A percentile compares a stretch with the other conserved stretches of the same genome.
These are phyloP conservation scores for Rhodomyrtus tomentosa DNA, from an alignment of 345 rosid genomes.

Conservation along the genomic window DNA sequence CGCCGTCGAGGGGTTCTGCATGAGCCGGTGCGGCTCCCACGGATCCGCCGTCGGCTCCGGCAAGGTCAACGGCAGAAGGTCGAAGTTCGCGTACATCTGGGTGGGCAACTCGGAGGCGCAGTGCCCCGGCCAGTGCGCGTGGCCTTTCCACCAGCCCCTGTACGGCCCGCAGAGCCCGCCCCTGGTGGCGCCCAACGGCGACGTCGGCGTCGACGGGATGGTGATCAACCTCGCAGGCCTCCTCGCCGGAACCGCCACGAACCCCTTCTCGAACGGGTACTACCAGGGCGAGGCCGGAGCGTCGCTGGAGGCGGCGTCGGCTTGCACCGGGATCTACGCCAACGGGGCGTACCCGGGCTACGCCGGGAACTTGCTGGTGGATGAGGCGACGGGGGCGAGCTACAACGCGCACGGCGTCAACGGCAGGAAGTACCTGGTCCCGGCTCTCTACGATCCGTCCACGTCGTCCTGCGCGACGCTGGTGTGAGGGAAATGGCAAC, in stretches of 20 bases:
- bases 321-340: conserved; percentile 60
- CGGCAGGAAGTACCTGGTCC: conserved; percentile 65
- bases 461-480: conserved; percentile 51
- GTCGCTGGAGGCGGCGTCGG: conserved; percentile 68
- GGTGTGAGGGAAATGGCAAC: conserved; percentile 1
- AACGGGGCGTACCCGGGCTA: conserved; percentile 87
- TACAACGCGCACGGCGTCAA: conserved; percentile 52
- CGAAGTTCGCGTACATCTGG: conserved; percentile 67
- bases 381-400: conserved; percentile 55
- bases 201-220: conserved; percentile 74
- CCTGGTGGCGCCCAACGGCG: conserved; percentile 59
- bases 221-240: conserved; percentile 62
- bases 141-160: conserved; percentile 83
- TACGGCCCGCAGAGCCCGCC: conserved; percentile 67
- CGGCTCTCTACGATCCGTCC: conserved; percentile 58
- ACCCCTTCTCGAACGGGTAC: conserved; percentile 69
- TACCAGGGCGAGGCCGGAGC: conserved; percentile 60
- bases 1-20: conserved; percentile 39
- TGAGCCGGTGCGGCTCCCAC: conserved; percentile 58
- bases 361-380: conserved; percentile 53
- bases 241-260: conserved; percentile 71
- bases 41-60: conserved; percentile 27
- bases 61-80: conserved; percentile 12
- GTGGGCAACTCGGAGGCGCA: conserved; percentile 67
- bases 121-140: conserved; percentile 82